Evolutionary conservation across 2,329 filamentous ascomycete species (phyloP), one percentile per base, ranked within the genome.

Genomic region (Coniochaeta sp.): DNA sequence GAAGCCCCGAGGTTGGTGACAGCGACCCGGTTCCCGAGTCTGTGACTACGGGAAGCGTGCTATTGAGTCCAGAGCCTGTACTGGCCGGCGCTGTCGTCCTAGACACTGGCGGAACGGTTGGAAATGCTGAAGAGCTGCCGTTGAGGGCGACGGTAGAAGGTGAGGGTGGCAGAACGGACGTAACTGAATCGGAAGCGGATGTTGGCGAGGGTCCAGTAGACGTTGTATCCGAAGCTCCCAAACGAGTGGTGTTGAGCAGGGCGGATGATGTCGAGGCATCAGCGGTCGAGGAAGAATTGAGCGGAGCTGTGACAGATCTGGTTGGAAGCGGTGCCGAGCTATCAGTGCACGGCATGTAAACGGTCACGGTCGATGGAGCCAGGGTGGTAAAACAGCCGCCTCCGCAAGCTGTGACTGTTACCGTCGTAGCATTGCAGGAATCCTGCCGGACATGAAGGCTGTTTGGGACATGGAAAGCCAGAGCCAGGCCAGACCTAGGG

Each of bases 331-430:
- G 18, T 12, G 45, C 14, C 26, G 45, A 48, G 6, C 14, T 24
- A 12, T 31, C 45, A 31, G 26, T 31, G 18, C 45, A 48, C 9
- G 45, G 45, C 3, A 48, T 35, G 30, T 51, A 51, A n/a, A 51
- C 22, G 3, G 50, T 38, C 6, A 51, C 49, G n/a, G 52, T 53
- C 4, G 52, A 45, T 2, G 49, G 24, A 1, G 48, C 24, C n/a
- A 30, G 16, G 14, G 52, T 16, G 5, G 45, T 20, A 5, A 35
- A 31, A 42, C 52, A 53, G 16, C 16, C 24, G 9, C 30, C 48
- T 12, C 28, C 52, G 22, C 52, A 53, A n/a, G 33, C 33, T 40
- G 55, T 56, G 18, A 55, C 45, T 3, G 55, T 58, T 13, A 50
- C 47, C 5, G 56, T 56, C 22, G 53, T 50, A 14, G 49, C 22